phyloP scores from a whole-genome alignment of 352 stramenopile genomes.

The Globisporangium abappressorium region DNA sequence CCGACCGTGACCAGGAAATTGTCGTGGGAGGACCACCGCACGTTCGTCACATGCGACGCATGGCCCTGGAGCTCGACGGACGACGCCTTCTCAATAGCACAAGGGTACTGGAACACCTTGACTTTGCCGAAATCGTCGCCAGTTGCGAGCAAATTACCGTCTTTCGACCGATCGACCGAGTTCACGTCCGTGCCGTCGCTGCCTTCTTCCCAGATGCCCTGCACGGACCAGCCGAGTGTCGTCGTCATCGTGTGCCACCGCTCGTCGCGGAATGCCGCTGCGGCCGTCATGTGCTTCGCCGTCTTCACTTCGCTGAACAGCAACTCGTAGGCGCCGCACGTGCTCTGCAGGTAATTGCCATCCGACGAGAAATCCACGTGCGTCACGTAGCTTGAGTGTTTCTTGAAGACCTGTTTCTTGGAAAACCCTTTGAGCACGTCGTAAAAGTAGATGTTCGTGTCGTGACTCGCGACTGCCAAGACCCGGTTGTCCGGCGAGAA shows the following conservation, averaged over 20 bases:
- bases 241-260: constrained; percentile 89
- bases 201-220: constrained; percentile 85
- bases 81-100: constrained; percentile 49
- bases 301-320: constrained; percentile 85
- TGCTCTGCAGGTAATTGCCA: constrained; percentile 62
- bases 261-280: constrained; percentile 81
- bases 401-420: constrained; percentile 67
- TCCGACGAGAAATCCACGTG: constrained; percentile 79
- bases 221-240: constrained; percentile 86
- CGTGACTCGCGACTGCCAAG: constrained; percentile 66
- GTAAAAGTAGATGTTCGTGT: constrained; percentile 76
- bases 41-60: constrained; percentile 78
- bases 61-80: constrained; percentile 64
- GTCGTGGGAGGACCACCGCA: constrained; percentile 62
- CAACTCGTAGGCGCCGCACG: constrained; percentile 85
- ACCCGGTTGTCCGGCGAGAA: constrained; percentile 62
- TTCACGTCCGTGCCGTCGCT: constrained; percentile 85
- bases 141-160: constrained; percentile 60
- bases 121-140: constrained; percentile 85
- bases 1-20: constrained; percentile 64
- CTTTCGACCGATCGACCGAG: constrained; percentile 58
- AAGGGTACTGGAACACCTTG: constrained; percentile 88
- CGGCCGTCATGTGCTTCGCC: constrained; percentile 66
- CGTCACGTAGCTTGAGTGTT: constrained; percentile 76
- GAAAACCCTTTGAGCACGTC: constrained; percentile 69